Base-by-base conservation (phyloP, 2,329 filamentous ascomycete genomes). In the Calonectria leucothoes region DNA sequence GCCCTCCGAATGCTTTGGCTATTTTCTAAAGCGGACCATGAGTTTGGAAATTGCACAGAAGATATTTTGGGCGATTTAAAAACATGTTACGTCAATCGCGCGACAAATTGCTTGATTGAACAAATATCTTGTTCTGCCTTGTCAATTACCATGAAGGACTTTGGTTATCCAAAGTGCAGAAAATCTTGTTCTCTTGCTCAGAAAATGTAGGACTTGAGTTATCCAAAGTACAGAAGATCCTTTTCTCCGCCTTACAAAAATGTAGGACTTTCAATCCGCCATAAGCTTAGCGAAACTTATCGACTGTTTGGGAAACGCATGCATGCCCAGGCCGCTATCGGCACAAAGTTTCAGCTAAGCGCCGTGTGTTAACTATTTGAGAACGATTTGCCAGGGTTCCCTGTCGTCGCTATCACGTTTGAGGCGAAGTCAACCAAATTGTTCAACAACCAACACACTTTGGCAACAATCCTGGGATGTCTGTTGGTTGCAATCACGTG, bases 1-100 rank as follows among this genome's bases (percentile, higher is more conserved):
- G 61, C 4, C 78, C 78, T 0, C 78, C 78, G 0, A 80, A 80
- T 69, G 78, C 78, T 4, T 31, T 80, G 65, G 78, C 78, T 20
- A 79, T 80, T 4, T 79, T 80, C 20, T 80, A 66, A 73, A 0
- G 11, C 42, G 2, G 27, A 11, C 14, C 2, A 52, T 31, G 14
- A 10, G 8, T 3, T 31, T 12, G 6, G 25, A 4, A 52, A 31
- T 52, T 15, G 14, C 23, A 45, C 17, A 11, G n/a, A 23, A 23
- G n/a, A 3, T 20, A n/a, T 8, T 4, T 45, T n/a, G n/a, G n/a
- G 20, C 23, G 8, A 23, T 45, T 23, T n/a, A 23, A 23, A 45
- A 8, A 23, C 1, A 23, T 11, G 6, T 11, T 8, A 23, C 3
- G 8, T 23, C n/a, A 23, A 2, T 11, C 17, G 42, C 4, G 8